These are phyloP conservation scores for Aspergillus sclerotiicarbonarius DNA, from an alignment of 495 filamentous ascomycete species.

Conservation along the genomic window DNA sequence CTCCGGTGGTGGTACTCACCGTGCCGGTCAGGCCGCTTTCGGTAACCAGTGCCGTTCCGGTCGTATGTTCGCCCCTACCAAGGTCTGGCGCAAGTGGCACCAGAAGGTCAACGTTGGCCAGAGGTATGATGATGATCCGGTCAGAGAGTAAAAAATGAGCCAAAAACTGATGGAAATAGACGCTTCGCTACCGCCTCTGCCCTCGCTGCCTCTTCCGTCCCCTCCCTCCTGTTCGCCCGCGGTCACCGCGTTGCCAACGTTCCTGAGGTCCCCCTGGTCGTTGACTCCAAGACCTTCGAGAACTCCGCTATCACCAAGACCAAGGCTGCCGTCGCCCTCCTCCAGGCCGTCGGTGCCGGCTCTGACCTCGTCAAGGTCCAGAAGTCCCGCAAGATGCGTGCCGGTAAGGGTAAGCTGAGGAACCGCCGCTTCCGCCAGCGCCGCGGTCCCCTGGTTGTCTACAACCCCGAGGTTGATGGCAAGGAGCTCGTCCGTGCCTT, in stretches of 20 bases:
- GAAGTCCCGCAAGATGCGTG: conserved; percentile 87
- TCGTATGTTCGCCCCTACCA: conserved; percentile 99
- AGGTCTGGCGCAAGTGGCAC: conserved; percentile 99
- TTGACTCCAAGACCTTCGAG: conserved; percentile 84
- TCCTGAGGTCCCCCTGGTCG: conserved; percentile 93
- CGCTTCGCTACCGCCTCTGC: conserved; percentile 97
- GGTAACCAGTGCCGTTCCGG: conserved; percentile 99
- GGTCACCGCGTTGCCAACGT: conserved; percentile 91
- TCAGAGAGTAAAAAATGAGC: neutral
- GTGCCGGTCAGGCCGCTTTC: conserved; percentile 99
- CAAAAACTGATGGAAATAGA: conserved; percentile 38
- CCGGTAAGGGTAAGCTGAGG: conserved; percentile 97
- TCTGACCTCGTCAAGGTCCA: conserved; percentile 91
- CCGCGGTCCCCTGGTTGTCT: conserved; percentile 94
- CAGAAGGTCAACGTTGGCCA: conserved; percentile 98
- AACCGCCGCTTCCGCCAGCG: conserved; percentile 94
- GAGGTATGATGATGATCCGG: conserved; percentile 58
- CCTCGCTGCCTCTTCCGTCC: conserved; percentile 90
- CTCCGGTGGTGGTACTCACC: conserved; percentile 99
- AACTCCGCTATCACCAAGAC: conserved; percentile 80
- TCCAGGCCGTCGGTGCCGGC: conserved; percentile 86
- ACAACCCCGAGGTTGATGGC: conserved; percentile 89
- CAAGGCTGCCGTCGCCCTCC: conserved; percentile 77
- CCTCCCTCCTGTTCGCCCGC: conserved; percentile 91
- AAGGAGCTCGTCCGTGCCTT: conserved; percentile 87